Base-by-base conservation (phyloP, 2,329 filamentous ascomycete species). In the Penicillium occitanis region DNA sequence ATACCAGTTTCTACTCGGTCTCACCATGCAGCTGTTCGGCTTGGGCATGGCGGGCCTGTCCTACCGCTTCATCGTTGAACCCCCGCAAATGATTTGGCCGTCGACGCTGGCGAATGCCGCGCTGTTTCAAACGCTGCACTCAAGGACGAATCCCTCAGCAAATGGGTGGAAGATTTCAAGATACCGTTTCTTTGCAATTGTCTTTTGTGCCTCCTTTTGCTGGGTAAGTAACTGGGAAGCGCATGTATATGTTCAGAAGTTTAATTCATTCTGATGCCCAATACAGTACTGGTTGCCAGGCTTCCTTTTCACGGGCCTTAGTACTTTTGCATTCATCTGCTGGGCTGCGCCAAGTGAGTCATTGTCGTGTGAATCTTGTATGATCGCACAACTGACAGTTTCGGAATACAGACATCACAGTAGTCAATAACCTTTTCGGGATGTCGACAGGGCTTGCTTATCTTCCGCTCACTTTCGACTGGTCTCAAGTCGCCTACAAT, bases 381-480 rank as follows among this genome's bases (percentile, higher is more conserved):
- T 68, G 61, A 50, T 14, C 0, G 13, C 35, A 81, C 81, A 0
- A 78, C 80, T 0, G 73, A 72, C 0, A 74, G 76, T 0, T 64
- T 79, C 79, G 0, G 72, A 84, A 42, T n/a, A 58, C 28, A 64
- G 70, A 70, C 17, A 71, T 68, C 57, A 68, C 68, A 40, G 76
- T 77, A 0, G 76, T 81, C 11, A 82, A 81, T 62, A 79, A 81
- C 53, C 67, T 82, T 5, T 82, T 82, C 51, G 70, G 70, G 4
- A 71, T 73, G 70, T 66, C 69, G 5, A 71, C 70, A 2, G 70
- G 83, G 77, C 5, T 71, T 74, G 17, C 83, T 83, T 73, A 85
- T 83, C 68, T 84, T 81, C 0, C 84, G 4, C 80, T 83, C 0
- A 85, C 80, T 0, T 84, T 84, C 42, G 84, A 86, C 72, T 84